Base-by-base conservation (phyloP, 2,329 filamentous ascomycete species). In the Cordyceps tenuipes region DNA sequence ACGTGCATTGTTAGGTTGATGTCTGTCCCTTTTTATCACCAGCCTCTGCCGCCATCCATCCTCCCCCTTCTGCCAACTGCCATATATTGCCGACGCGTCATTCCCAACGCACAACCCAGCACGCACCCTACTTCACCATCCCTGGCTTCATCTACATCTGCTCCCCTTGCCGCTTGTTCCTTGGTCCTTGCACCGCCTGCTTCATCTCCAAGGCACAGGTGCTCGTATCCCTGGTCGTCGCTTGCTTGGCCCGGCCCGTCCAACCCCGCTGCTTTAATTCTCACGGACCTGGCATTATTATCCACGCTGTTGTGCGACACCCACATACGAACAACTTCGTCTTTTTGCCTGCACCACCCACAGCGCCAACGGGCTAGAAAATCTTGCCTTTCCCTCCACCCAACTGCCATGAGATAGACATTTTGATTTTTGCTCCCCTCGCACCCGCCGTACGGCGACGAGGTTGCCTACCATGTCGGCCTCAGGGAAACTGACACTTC, bases 191-290 rank as follows among this genome's bases (percentile, higher is more conserved):
- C 48, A 41, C 23, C 15, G 19, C 29, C 26, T 59, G 56, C 26
- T 46, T 43, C 48, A 39, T 52, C 47, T 52, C 56, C 56, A 41
- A 43, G 47, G 48, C n/a, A 29, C 36, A 51, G 34, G 46, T 48
- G 46, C 36, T 34, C 23, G 29, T 34, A 36, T 49, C 48, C 56
- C 56, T 59, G 56, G 56, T 59, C 55, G 29, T 51, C 39, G 47
- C 48, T 48, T 51, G 36, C 55, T 57, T 50, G 55, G 46, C 55
- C 55, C 55, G 55, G 55, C 55, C 55, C 39, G 48, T 51, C 29
- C 56, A 51, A 51, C 56, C 56, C 56, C 56, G 56, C 56, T 59
- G 56, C 39, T 48, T 59, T 59, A 59, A 59, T 59, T 51, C 56
- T 59, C 56, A 36, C 48, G 56, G 48, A 52, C 48, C 56, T 59